Conservation (phyloP, 208 protist species). For the Tritrichomonas foetus region DNA sequence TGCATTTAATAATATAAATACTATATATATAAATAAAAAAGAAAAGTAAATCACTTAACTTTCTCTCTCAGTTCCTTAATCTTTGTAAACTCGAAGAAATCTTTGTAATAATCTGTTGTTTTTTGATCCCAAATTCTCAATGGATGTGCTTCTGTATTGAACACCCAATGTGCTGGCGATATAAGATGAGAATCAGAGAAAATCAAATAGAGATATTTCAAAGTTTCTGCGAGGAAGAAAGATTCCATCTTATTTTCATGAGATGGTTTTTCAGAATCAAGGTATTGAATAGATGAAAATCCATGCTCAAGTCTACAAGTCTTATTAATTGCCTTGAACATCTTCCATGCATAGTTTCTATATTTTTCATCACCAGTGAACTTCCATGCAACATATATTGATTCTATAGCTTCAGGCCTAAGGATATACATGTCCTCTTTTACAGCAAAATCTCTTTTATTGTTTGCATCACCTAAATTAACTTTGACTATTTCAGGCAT, state of each 20-base stretch:
- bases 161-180: conserved; percentile 71
- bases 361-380: conserved; percentile 62
- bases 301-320: conserved; percentile 52
- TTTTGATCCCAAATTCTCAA: conserved; percentile 50
- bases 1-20: too few species aligned
- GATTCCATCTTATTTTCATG: conserved; percentile 65
- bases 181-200: conserved; percentile 63
- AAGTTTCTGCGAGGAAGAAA: conserved; percentile 76
- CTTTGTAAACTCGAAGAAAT: neutral
- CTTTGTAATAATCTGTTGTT: neutral
- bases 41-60: too few species aligned
- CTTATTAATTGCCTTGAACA: conserved; percentile 64
- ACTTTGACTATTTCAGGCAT: neutral
- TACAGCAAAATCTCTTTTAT: neutral
- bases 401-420: conserved; percentile 55
- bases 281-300: conserved; percentile 54
- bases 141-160: conserved; percentile 79
- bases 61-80: too few species aligned
- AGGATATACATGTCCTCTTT: neutral
- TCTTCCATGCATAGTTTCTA: conserved; percentile 66
- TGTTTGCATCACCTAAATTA: neutral
- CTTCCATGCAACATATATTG: conserved; percentile 49
- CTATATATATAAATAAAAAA: too few species aligned
- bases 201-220: conserved; percentile 77
- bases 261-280: conserved; percentile 31